Conservation (phyloP, 176 grass and related monocot genomes). For the Eleusine coracana region DNA sequence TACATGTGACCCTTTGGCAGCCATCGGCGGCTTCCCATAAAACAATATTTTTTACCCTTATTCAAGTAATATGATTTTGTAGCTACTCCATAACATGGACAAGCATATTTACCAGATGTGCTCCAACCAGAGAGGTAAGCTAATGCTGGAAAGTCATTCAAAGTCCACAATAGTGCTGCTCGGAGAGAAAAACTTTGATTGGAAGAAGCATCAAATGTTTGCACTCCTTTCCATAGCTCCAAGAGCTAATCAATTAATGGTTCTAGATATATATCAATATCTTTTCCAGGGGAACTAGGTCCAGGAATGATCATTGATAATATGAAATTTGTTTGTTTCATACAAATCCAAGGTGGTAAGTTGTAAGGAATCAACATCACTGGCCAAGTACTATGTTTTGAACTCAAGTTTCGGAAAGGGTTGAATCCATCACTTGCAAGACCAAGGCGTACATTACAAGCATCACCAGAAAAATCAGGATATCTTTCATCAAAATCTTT, state of each 20-base stretch:
- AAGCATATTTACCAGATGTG: not conserved
- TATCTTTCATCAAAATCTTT: too few species aligned
- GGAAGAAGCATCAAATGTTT: constrained; percentile 36
- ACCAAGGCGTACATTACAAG: not conserved
- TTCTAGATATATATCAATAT: not conserved
- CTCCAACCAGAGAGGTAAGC: constrained; percentile 35
- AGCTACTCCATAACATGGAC: too few species aligned
- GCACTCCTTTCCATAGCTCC: not conserved
- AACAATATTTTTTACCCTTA: not conserved
- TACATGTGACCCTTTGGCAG: not conserved
- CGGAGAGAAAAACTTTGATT: not conserved
- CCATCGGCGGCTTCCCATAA: not conserved
- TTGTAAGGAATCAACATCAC: too few species aligned
- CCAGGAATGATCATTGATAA: constrained; percentile 28
- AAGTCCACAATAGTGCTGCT: constrained; percentile 39
- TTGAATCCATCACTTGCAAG: constrained; percentile 18
- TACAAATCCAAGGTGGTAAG: constrained; percentile 17
- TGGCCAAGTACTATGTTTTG: constrained; percentile 32
- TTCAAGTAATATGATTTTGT: not conserved
- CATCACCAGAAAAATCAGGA: not conserved
- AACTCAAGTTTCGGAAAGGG: not conserved
- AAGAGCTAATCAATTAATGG: not conserved
- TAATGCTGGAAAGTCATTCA: constrained; percentile 49
- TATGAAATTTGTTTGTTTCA: constrained; percentile 30
- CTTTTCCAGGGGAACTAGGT: not conserved